Evolutionary conservation across 1,139 yeast genomes (phyloP).

Genomic region (Komagataea norvegica): DNA sequence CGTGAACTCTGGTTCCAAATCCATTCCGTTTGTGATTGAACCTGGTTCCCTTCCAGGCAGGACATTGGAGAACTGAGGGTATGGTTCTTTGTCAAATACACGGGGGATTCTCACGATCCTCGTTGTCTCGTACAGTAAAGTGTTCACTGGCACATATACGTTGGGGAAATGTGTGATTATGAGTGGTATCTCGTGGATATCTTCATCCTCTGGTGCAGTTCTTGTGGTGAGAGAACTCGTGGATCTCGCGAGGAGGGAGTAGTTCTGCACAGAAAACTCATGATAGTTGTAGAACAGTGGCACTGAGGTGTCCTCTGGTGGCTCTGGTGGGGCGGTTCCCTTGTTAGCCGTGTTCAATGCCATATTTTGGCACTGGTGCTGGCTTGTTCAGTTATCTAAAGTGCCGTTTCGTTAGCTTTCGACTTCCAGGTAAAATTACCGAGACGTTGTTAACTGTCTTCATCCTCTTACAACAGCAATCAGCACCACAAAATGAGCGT

Average conservation of each 20-base stretch:
- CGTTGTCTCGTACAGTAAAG: slow-evolving; percentile 35
- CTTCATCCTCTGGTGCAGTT: slow-evolving; percentile 4
- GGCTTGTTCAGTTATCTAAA: not conserved
- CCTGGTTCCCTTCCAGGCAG: slow-evolving; percentile 70
- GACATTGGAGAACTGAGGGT: slow-evolving; percentile 54
- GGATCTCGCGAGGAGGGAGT: slow-evolving; percentile 25
- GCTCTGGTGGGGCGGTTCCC: slow-evolving; percentile 15
- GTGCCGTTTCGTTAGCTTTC: no score
- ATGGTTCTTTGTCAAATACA: slow-evolving; percentile 33
- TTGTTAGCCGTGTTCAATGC: slow-evolving; percentile 13
- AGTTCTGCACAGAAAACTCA: slow-evolving; percentile 44
- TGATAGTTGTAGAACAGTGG: slow-evolving; percentile 62
- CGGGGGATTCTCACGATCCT: slow-evolving; percentile 66
- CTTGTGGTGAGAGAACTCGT: not conserved
- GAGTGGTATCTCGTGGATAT: slow-evolving; percentile 31
- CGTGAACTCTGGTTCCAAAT: slow-evolving; percentile 25
- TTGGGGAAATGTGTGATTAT: slow-evolving; percentile 67
- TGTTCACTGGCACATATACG: slow-evolving; percentile 34
- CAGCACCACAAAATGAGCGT: not conserved
- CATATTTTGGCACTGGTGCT: not conserved
- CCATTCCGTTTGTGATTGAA: slow-evolving; percentile 38
- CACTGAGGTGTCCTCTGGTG: slow-evolving; percentile 7
- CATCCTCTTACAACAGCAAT: not conserved
- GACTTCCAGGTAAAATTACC: no score
- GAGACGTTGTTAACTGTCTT: no score